Evolutionary conservation across 805 yeast species (phyloP).

Genomic region (Lachancea sp.): DNA sequence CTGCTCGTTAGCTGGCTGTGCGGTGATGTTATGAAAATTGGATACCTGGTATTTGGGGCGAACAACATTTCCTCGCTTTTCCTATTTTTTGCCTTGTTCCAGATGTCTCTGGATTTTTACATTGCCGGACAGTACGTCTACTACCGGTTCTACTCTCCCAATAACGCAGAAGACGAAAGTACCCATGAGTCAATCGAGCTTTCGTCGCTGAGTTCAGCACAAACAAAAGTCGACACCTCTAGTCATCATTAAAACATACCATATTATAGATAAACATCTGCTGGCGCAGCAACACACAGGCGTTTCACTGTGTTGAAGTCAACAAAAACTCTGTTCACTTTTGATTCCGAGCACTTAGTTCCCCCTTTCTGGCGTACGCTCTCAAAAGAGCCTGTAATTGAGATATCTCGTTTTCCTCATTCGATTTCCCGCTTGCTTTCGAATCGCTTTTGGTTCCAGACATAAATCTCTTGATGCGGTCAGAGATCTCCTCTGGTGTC

Average conservation of each 20-base stretch:
- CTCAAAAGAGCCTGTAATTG: constrained; percentile 16
- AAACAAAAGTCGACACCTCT: background rate
- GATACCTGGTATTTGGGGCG: constrained; percentile 72
- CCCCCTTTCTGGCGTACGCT: constrained; percentile 25
- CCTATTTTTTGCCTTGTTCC: constrained; percentile 67
- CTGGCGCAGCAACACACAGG: background rate
- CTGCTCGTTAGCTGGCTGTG: constrained; percentile 79
- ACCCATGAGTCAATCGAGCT: constrained; percentile 1
- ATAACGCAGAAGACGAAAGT: constrained; percentile 5
- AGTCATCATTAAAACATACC: background rate
- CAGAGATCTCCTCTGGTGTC: constrained; percentile 6
- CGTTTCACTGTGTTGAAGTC: background rate
- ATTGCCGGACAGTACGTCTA: constrained; percentile 69
- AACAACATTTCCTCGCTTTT: constrained; percentile 59
- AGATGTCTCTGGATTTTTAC: constrained; percentile 65
- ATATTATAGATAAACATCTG: background rate
- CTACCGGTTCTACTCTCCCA: constrained; percentile 41
- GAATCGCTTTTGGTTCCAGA: background rate
- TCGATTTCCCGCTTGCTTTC: background rate
- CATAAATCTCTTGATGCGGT: constrained; percentile 13
- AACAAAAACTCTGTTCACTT: background rate
- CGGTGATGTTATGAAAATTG: constrained; percentile 76
- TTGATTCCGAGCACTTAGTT: background rate
- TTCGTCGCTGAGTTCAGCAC: background rate
- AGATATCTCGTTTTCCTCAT: constrained; percentile 3